A percentile compares a stretch with the other conserved stretches of the same genome.
These are phyloP conservation scores for Pseudoturritis turrita DNA, from an alignment of 345 rosid species.

Conservation along the genomic window DNA sequence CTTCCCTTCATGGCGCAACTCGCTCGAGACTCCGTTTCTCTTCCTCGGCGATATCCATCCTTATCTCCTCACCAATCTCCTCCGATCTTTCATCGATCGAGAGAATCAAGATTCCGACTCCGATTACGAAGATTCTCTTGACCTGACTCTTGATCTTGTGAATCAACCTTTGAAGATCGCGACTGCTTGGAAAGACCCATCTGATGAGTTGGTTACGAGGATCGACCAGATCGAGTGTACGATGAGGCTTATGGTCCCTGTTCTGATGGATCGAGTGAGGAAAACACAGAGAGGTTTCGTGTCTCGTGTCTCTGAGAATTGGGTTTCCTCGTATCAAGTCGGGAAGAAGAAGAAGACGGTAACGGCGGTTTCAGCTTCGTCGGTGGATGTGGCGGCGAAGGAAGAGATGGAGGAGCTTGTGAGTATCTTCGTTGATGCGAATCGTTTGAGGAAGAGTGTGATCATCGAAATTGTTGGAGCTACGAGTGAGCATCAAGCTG, in stretches of 20 bases:
- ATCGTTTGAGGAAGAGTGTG: slow-evolving; percentile 64
- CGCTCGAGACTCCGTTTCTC: slow-evolving; percentile 69
- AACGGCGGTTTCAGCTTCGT: not conserved
- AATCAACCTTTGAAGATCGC: slow-evolving; percentile 27
- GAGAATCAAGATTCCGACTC: slow-evolving; percentile 30
- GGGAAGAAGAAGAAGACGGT: slow-evolving; percentile 25
- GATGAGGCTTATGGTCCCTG: slow-evolving; percentile 74
- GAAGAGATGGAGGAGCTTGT: slow-evolving; percentile 66
- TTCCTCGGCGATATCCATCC: slow-evolving; percentile 93
- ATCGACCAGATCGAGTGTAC: slow-evolving; percentile 82
- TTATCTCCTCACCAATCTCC: slow-evolving; percentile 67
- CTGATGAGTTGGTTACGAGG: slow-evolving; percentile 33
- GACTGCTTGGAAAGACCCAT: slow-evolving; percentile 63
- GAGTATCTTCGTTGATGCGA: slow-evolving; percentile 60
- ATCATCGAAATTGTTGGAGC: slow-evolving; percentile 64
- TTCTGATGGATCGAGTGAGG: slow-evolving; percentile 41
- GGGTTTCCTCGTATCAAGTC: slow-evolving; percentile 26
- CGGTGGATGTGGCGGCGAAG: slow-evolving; percentile 40
- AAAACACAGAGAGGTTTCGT: slow-evolving; percentile 45
- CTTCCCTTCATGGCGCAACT: slow-evolving; percentile 69
- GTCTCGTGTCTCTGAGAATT: slow-evolving; percentile 42
- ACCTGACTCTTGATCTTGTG: not conserved
- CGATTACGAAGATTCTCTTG: not conserved
- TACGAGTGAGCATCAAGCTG: slow-evolving; percentile 54
- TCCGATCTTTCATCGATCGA: slow-evolving; percentile 54